Evolutionary conservation across 2,329 filamentous ascomycete species (phyloP).

Genomic region (Scolecobasidium constrictum): DNA sequence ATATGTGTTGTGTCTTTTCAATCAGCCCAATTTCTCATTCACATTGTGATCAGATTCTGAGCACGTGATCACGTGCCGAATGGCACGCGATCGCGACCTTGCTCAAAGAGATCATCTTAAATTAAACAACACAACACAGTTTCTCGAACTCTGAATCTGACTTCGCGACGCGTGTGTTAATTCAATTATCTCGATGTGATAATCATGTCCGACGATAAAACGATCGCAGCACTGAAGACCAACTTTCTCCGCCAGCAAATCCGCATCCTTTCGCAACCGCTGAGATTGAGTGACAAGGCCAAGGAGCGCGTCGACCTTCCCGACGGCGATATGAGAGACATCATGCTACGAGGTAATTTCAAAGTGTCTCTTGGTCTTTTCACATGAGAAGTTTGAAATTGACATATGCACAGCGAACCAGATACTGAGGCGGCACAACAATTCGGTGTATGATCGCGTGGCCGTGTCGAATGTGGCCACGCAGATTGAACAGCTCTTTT

Average conservation of each 20-base stretch:
- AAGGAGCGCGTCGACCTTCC: conserved; percentile 34
- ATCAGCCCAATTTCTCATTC: no score
- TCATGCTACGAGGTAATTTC: conserved; percentile 20
- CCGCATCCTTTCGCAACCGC: conserved; percentile 49
- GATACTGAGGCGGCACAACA: conserved; percentile 51
- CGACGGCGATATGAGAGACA: conserved; percentile 39
- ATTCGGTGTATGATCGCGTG: conserved; percentile 55
- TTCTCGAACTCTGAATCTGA: no score
- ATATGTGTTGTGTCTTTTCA: no score
- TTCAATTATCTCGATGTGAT: no score
- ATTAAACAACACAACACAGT: no score
- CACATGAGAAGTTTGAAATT: not conserved
- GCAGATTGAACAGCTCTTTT: conserved; percentile 59
- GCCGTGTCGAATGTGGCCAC: conserved; percentile 62
- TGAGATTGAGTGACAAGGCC: conserved; percentile 46
- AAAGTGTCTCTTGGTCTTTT: no score
- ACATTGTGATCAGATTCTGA: no score
- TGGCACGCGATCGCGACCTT: no score
- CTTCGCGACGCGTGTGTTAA: no score
- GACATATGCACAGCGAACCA: conserved; percentile 58
- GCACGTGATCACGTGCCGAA: no score
- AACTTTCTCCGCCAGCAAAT: conserved; percentile 53
- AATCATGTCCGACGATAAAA: conserved; percentile 16
- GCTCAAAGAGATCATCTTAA: no score
- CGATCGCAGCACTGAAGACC: conserved; percentile 50